Base-by-base conservation (phyloP, 2,329 filamentous ascomycete species). In the Talaromyces sp. region DNA sequence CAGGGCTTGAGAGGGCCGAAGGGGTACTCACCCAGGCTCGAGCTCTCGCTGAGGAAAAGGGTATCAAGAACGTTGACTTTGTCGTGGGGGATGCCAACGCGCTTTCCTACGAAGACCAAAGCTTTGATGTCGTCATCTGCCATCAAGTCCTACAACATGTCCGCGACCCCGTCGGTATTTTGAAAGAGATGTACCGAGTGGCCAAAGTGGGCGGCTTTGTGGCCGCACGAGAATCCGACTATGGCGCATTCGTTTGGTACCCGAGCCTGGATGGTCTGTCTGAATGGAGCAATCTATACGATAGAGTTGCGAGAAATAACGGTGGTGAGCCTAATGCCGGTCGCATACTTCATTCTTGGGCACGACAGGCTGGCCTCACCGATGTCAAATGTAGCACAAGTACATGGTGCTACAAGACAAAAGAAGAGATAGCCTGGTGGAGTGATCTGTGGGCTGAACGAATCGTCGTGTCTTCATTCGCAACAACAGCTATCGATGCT, bases 131-230 rank as follows among this genome's bases (percentile, higher is more conserved):
- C 5, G 85, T 88, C 2, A 83, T 86, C 69, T 83, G 82, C 10
- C 84, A 87, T 69, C 85, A 88, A 69, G 82, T 88, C 0, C 76
- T 89, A 5, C 81, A 84, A 65, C 86, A 89, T 70, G 75, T 89
- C 5, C 70, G 77, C 11, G 78, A 85, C 61, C 85, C 85, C 0
- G 73, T 84, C 0, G 72, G 75, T 1, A 83, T 84, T 0, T 73
- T 88, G 61, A 75, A 75, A n/a, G 83, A 86, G 68, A 85, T 88
- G 83, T 77, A 80, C 5, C 79, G 83, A 0, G 83, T 89, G 2
- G 75, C 78, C 15, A 86, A 84, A 68, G 68, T 76, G 0, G 81
- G 82, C 7, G 86, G 86, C 1, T 76, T 88, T 4, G 73, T 89
- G 22, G 85, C 84, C 0, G 72, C 74, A 1, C 74, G 82, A 0